Evolutionary conservation across 2,329 filamentous ascomycete species (phyloP), one percentile per base, ranked within the genome.

Genomic region (Fusarium keratoplasticum): DNA sequence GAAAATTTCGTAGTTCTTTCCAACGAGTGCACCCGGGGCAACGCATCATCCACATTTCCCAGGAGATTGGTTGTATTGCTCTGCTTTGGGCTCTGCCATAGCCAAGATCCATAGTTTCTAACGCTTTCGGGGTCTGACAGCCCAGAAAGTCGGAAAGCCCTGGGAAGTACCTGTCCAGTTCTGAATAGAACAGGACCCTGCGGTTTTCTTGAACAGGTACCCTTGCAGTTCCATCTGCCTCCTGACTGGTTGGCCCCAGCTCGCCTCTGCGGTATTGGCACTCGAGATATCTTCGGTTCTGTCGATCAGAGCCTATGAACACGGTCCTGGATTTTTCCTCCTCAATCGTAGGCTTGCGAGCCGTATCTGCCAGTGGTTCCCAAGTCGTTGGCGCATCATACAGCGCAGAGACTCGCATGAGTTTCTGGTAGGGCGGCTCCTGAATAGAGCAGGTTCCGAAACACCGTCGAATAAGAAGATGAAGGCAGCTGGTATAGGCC

Each of bases 1-100:
- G 69, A 44, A 76, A 73, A 2, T 47, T 66, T 29, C 73, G 63
- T 1, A 73, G 4, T 18, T 76, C 74, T 40, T 73, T 63, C 73
- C 74, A 76, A 10, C 44, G n/a, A n/a, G 38, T 27, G 6, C 73
- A 76, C 27, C n/a, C 20, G 4, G 58, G 29, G 38, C 73, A 76
- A 0, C 71, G 65, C 1, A 44, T 58, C 73, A 76, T 76, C 22
- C 64, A 64, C 64, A 76, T 68, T 1, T 60, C 16, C 62, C 64
- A 38, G 36, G 36, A 4, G 16, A 38, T 9, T 10, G 16, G 36
- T 2, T 8, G 4, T 38, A n/a, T n/a, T 38, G 36, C 8, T 1
- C 1, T 33, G 9, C 29, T 31, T 29, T 10, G 29, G 29, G 29
- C 2, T 10, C 16, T n/a, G 36, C 4, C 16, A 38, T 18, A 1